Evolutionary conservation across 73 alveolate species (phyloP).

Genomic region (Tetrahymena malaccensis): DNA sequence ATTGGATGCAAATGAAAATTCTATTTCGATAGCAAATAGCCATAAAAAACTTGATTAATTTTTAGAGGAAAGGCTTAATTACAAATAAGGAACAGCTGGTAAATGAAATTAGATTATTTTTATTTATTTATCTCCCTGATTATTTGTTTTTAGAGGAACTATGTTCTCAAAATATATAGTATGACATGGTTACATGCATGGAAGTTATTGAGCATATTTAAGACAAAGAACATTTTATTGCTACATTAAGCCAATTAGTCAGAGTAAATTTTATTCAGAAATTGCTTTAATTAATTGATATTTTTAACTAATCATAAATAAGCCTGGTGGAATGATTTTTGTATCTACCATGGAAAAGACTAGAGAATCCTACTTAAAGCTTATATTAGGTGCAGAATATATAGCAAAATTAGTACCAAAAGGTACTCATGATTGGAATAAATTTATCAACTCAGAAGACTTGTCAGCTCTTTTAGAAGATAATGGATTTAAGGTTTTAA

Average conservation of each 20-base stretch:
- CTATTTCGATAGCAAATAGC: conserved; percentile 42
- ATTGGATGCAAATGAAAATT: conserved; percentile 57
- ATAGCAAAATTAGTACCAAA: conserved; percentile 53
- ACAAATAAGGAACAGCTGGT: conserved; percentile 49
- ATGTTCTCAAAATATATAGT: neutral
- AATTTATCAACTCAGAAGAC: conserved; percentile 54
- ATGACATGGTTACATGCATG: conserved; percentile 60
- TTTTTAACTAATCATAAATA: neutral
- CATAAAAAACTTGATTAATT: conserved; percentile 6
- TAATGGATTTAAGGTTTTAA: neutral
- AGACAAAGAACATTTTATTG: conserved; percentile 47
- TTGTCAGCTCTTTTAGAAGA: conserved; percentile 7
- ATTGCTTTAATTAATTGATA: neutral
- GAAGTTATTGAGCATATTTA: conserved; percentile 87
- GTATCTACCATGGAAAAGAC: conserved; percentile 71
- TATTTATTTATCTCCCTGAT: neutral
- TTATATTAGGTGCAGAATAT: conserved; percentile 68
- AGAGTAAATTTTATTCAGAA: neutral
- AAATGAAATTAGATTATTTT: neutral
- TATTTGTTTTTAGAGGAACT: neutral
- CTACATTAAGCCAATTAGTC: conserved; percentile 28
- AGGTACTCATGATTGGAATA: conserved; percentile 84
- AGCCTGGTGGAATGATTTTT: conserved; percentile 63
- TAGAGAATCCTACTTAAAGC: conserved; percentile 57
- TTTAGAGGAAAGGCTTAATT: conserved; percentile 34